These are phyloP conservation scores for Mycena rosella DNA, from an alignment of 768 basidiomycete genomes.

Conservation along the genomic window DNA sequence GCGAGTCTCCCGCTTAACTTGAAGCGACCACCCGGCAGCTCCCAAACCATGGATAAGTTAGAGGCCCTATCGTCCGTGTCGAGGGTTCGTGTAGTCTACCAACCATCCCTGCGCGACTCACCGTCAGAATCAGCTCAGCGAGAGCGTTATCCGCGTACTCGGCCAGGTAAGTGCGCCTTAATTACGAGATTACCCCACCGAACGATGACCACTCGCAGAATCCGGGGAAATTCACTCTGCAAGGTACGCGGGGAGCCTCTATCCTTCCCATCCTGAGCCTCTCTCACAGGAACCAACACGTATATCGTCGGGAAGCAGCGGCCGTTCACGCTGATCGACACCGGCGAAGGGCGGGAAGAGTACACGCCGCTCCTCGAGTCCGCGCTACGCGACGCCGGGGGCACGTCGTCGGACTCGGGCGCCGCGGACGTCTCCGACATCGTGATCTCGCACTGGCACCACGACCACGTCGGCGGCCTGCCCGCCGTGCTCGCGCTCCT, in stretches of 20 bases:
- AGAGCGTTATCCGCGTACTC: slow-evolving; percentile 74
- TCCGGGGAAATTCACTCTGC: slow-evolving; percentile 89
- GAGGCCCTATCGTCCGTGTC: slow-evolving; percentile 66
- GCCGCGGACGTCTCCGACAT: slow-evolving; percentile 86
- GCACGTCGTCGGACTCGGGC: slow-evolving; percentile 43
- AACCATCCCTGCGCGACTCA: slow-evolving; percentile 9
- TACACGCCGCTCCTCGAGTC: slow-evolving; percentile 78
- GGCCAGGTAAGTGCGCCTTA: slow-evolving; percentile 70
- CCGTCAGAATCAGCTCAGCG: slow-evolving; percentile 66
- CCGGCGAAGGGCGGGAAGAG: slow-evolving; percentile 77
- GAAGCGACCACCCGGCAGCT: background rate
- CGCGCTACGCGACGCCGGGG: slow-evolving; percentile 60
- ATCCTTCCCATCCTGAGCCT: background rate
- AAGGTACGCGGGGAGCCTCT: slow-evolving; percentile 57
- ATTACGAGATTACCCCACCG: background rate
- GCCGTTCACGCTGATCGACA: slow-evolving; percentile 87
- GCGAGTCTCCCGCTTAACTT: background rate
- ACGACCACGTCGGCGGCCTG: slow-evolving; percentile 87
- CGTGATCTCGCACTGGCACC: slow-evolving; percentile 91
- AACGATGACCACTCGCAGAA: slow-evolving; percentile 70
- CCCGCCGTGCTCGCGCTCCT: slow-evolving; percentile 77
- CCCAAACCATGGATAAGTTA: slow-evolving; percentile 60
- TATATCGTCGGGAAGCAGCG: slow-evolving; percentile 81
- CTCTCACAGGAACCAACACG: slow-evolving; percentile 82
- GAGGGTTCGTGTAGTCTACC: slow-evolving; percentile 54